A percentile compares a stretch with the other conserved stretches of the same genome.
These are phyloP conservation scores for Camellia oleifera DNA, from an alignment of 179 eudicot species.

Conservation along the genomic window DNA sequence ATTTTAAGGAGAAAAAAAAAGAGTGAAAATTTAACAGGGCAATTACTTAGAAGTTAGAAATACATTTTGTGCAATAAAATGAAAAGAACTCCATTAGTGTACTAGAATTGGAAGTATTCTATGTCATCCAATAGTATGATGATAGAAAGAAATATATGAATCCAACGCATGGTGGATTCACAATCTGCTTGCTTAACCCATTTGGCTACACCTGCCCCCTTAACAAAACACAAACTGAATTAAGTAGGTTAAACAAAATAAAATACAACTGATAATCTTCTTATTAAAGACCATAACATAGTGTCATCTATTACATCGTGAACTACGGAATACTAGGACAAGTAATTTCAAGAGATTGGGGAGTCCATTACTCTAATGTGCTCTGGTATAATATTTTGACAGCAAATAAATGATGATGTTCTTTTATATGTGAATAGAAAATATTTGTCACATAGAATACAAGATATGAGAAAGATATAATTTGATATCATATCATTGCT, in stretches of 20 bases:
- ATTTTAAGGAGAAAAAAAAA: too few relatives aligned
- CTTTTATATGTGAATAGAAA: not conserved
- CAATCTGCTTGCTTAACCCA: too few relatives aligned
- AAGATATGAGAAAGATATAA: not conserved
- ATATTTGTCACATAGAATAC: not conserved
- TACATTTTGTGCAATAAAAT: too few relatives aligned
- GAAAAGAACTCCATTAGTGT: too few relatives aligned
- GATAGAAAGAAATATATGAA: too few relatives aligned
- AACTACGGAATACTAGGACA: not conserved
- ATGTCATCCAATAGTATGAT: too few relatives aligned
- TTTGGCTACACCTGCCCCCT: too few relatives aligned
- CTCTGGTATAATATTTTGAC: not conserved
- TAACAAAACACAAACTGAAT: not conserved
- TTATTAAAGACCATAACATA: not conserved
- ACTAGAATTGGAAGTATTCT: too few relatives aligned
- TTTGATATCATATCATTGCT: too few relatives aligned
- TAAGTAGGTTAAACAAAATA: not conserved
- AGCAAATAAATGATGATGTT: not conserved
- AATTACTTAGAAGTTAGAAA: too few relatives aligned
- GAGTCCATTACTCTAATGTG: not conserved
- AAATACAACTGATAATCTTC: not conserved
- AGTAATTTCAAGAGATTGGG: not conserved
- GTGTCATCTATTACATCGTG: not conserved
- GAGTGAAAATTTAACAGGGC: too few relatives aligned
- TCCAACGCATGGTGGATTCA: too few relatives aligned